These are phyloP conservation scores for Adansonia gregorii DNA, from an alignment of 441 rosid species.

Conservation along the genomic window DNA sequence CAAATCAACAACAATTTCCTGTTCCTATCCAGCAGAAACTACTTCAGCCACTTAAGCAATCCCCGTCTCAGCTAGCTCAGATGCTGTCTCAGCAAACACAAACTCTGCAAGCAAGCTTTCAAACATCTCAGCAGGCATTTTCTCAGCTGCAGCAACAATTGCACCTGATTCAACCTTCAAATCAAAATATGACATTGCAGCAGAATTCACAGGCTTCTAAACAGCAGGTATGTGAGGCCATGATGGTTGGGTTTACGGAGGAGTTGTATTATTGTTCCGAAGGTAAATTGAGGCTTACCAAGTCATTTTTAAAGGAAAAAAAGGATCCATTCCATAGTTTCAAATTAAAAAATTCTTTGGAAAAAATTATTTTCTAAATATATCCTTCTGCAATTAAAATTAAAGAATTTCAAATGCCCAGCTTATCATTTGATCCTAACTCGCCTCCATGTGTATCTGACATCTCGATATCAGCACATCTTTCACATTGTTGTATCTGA, in stretches of 20 bases:
- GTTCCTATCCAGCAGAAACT: slow-evolving; percentile 63
- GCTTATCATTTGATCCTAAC: not conserved
- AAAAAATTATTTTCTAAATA: not conserved
- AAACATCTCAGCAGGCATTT: slow-evolving; percentile 93
- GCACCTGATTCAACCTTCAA: slow-evolving; percentile 89
- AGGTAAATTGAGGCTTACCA: slow-evolving; percentile 11
- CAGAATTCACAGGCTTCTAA: slow-evolving; percentile 62
- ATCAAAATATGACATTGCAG: slow-evolving; percentile 53
- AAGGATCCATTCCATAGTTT: not conserved
- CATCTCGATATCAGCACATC: not conserved
- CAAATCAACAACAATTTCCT: slow-evolving; percentile 57
- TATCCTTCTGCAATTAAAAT: not conserved
- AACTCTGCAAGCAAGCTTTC: slow-evolving; percentile 85
- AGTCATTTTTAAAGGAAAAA: not conserved
- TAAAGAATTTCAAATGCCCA: not conserved
- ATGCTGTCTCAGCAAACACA: slow-evolving; percentile 93
- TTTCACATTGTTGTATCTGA: not conserved
- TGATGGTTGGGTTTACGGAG: not conserved
- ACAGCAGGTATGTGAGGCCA: slow-evolving; percentile 63
- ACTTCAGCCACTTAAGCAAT: slow-evolving; percentile 71
- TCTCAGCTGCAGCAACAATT: slow-evolving; percentile 93
- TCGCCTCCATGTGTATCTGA: not conserved
- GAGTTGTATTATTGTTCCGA: not conserved
- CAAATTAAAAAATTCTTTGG: not conserved
- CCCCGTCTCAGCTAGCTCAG: slow-evolving; percentile 94